Evolutionary conservation across 2,329 filamentous ascomycete genomes (phyloP).

Genomic region (Cercospora canescens): DNA sequence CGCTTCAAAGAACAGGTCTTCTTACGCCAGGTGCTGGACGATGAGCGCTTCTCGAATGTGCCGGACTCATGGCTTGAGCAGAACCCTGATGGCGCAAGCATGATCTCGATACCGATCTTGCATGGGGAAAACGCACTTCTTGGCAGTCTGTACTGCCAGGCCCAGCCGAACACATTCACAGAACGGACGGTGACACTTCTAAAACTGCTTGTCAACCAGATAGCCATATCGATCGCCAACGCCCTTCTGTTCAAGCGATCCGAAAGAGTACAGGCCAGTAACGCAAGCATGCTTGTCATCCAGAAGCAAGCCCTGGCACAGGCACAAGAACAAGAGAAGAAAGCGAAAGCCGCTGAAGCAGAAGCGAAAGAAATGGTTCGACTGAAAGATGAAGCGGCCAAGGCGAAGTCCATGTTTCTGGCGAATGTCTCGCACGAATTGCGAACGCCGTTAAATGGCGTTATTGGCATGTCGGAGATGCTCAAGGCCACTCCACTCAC

Average conservation of each 20-base stretch:
- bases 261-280: conserved; percentile 75
- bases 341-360: conserved; percentile 74
- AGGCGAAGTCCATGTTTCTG: conserved; percentile 76
- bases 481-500: conserved; percentile 59
- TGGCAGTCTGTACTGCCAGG: conserved; percentile 74
- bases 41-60: conserved; percentile 78
- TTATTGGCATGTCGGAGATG: conserved; percentile 61
- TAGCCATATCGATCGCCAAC: conserved; percentile 65
- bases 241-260: conserved; percentile 66
- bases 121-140: conserved; percentile 70
- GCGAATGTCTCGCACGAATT: conserved; percentile 61
- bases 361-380: conserved; percentile 77
- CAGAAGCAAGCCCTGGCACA: conserved; percentile 73
- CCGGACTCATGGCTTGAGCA: conserved; percentile 66
- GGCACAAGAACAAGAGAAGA: conserved; percentile 70
- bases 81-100: conserved; percentile 69
- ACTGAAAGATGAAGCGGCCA: conserved; percentile 78
- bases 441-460: conserved; percentile 55
- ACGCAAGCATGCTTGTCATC: conserved; percentile 73
- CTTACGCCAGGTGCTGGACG: conserved; percentile 69
- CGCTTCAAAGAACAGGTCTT: conserved; percentile 76
- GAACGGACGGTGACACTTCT: conserved; percentile 60
- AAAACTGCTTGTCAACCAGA: conserved; percentile 74
- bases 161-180: conserved; percentile 73
- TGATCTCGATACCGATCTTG: conserved; percentile 78